Base-by-base conservation (phyloP, 257 asterid species). In the Oldenlandia corymbosa region DNA sequence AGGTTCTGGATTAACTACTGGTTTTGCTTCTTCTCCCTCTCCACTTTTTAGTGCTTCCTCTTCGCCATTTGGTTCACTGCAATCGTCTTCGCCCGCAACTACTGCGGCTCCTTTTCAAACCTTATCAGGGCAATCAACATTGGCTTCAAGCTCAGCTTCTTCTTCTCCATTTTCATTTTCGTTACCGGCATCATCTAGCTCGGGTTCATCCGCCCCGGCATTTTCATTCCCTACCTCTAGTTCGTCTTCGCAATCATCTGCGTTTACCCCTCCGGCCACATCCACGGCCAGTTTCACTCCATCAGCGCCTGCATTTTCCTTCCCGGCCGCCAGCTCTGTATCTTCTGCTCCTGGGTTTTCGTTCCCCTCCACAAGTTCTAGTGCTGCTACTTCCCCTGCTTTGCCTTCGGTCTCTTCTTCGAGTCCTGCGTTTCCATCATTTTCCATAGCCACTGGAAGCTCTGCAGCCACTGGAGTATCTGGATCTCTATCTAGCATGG, bases 161-260 rank as follows among this genome's bases (percentile, higher is more conserved):
- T 65, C 88, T 5, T 65, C 86, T 7, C 71, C 85, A 8, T 72
- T 83, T 18, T 75, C 75, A 4, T 61, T 80, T 67, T 67, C 87
- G 5, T 76, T 79, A 41, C 60, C 86, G n/a, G 69, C 58, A 59
- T 66, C 81, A 45, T 47, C 78, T 16, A 52, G 62, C 56, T 28
- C 51, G 43, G 73, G 72, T 65, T 49, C 83, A 0, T 48, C 78
- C 8, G 54, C 66, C 8, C 49, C 83, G 18, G 57, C 78, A 34
- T 69, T 71, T 72, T 68, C 80, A 28, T 73, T 78, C 49, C 53
- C 82, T 16, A 36, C 39, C 16, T n/a, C 88, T 8, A 42, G 61
- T 65, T 73, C 80, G 17, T 51, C 76, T 8, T 42, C 73, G 16
- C 54, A 69, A 23, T 10, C 87, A 59, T 54, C 91, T 9, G 74